Base-by-base conservation (phyloP, 257 asterid species). In the Nicotiana otophora region DNA sequence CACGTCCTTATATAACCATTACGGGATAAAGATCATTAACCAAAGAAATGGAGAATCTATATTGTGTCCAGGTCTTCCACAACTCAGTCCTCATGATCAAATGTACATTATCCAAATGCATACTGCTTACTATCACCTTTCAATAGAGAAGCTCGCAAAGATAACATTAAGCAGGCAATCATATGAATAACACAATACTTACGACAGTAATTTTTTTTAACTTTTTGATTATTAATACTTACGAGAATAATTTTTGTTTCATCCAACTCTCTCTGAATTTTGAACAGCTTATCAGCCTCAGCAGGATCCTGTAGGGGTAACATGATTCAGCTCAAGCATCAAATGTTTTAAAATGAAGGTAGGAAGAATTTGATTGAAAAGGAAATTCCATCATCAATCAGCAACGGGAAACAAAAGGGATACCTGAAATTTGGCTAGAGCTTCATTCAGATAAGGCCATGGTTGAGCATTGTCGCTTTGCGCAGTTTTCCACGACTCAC, bases 221-320 rank as follows among this genome's bases (percentile, higher is more conserved):
- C 10, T 42, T 42, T 42, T 42, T 42, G 3, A 42, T 42, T 42
- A 42, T 42, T 42, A 83, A 36, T n/a, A 84, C 97, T 91, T 87
- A 93, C 98, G 69, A 95, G 98, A 84, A 95, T 95, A 85, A 95
- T 93, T 91, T 95, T 93, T 19, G 99, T 95, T 88, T 95, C 98
- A 85, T 93, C 98, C 92, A 95, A 88, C 87, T 93, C 99, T 89
- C 97, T 86, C 87, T 95, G 98, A 87, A 95, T 95, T 85, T 84
- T 91, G 87, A 95, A 86, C 84, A 94, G 92, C 90, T 95, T 94
- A 91, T 95, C 98, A 77, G 98, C 99, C 89, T 95, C 98, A 23
- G 99, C 97, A 79, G 98, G 99, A 82, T 95, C 97, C 98, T 95
- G 84, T 65, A 86, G 58, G 82, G 75, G 19, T 36, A 81, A 65